Base-by-base conservation (phyloP, 2,329 filamentous ascomycete genomes). In the Aspergillaceae sp. region DNA sequence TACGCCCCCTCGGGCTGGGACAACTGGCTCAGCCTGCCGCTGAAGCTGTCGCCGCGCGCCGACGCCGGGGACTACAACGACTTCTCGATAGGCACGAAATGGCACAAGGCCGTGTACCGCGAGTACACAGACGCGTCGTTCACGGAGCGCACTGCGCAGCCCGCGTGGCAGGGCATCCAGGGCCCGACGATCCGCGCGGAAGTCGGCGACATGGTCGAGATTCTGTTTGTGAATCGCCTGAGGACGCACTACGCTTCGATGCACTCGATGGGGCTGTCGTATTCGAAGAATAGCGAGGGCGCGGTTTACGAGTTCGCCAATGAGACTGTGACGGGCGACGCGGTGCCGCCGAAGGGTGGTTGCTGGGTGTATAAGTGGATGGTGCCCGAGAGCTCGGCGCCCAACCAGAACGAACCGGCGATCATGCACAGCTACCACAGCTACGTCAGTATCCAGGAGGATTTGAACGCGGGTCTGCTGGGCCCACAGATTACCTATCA, bases 101-200 rank as follows among this genome's bases (percentile, higher is more conserved):
- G 49, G 48, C 46, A 54, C 7, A 64, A 64, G 41, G 61, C 58
- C 4, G 45, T 61, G 5, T 61, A 62, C 45, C 52, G 55, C n/a
- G 61, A 59, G 6, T 63, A 64, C 47, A 64, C 60, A 5, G 59
- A 60, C 34, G 40, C 45, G 7, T 51, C 46, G n/a, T 62, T 63
- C 47, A 51, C 41, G 3, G 42, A 48, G 3, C 40, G 45, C 26
- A 49, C 48, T 9, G 46, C 52, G 30, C 56, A 63, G 42, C 58
- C 57, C 6, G 44, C 51, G n/a, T 58, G 49, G 51, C 57, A 59
- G 5, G 50, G 53, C 28, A 26, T 41, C 7, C 43, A 45, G 36
- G 43, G 43, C 6, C 43, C 43, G 1, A 45, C 43, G 8, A 40
- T 45, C 29, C 43, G 43, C 28, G 27, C 43, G 4, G 43, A 45